These are phyloP conservation scores for Graphilbum ipis-grandicollis DNA, from an alignment of 2,329 filamentous ascomycete genomes.

Conservation along the genomic window DNA sequence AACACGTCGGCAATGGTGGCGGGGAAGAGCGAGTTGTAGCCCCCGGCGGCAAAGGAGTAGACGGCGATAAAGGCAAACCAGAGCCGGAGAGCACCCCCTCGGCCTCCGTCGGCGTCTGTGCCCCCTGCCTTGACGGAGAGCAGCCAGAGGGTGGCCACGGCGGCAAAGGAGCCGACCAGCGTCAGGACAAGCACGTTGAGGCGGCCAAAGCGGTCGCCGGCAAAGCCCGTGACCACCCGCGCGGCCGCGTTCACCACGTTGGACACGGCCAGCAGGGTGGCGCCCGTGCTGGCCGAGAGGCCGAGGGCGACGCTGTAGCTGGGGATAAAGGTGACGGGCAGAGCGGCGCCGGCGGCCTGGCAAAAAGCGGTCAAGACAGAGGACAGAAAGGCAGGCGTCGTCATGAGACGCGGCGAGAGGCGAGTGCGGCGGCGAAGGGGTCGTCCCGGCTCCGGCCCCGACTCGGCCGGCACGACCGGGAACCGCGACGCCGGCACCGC, in stretches of 20 bases:
- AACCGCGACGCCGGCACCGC: conserved; percentile 22
- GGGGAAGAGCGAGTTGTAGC: conserved; percentile 27
- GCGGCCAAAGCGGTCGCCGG: conserved; percentile 26
- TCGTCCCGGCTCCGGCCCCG: conserved; percentile 2
- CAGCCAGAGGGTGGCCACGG: conserved; percentile 8
- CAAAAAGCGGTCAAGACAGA: conserved; percentile 66
- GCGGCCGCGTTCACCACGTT: conserved; percentile 27
- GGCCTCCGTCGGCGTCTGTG: neutral
- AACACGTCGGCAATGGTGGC: conserved; percentile 29
- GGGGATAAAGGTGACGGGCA: conserved; percentile 29
- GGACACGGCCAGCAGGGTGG: conserved; percentile 24
- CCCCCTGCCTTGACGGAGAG: conserved; percentile 2
- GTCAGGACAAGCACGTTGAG: conserved; percentile 25
- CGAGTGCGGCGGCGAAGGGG: conserved; percentile 16
- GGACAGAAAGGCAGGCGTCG: conserved; percentile 85
- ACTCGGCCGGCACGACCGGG: conserved; percentile 3
- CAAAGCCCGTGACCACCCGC: conserved; percentile 24
- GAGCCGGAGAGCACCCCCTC: conserved; percentile 1
- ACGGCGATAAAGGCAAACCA: conserved; percentile 18
- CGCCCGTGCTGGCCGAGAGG: conserved; percentile 20
- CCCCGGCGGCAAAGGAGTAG: conserved; percentile 24
- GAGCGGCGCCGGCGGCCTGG: conserved; percentile 25
- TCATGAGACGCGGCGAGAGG: conserved; percentile 45
- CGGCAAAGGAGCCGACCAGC: conserved; percentile 2
- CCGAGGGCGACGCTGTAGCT: conserved; percentile 28